Base-by-base conservation (phyloP, 768 basidiomycete species). In the Rhizopogon vulgaris region DNA sequence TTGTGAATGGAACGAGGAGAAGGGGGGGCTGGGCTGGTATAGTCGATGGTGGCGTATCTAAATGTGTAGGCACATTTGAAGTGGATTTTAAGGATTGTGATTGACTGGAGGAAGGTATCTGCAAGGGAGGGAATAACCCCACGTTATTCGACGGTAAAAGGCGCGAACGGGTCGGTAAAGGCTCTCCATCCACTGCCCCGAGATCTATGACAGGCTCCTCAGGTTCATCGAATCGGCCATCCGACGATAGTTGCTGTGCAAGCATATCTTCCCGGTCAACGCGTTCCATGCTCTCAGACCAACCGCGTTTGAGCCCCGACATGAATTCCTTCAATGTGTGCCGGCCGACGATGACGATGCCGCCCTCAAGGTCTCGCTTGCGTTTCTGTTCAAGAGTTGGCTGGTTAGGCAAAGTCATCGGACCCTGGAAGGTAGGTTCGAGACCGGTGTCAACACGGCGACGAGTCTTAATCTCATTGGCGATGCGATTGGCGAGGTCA, bases 281-380 rank as follows among this genome's bases (percentile, higher is more conserved):
- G 47, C 79, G 78, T 42, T 84, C 77, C 30, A 91, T 66, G 1
- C 81, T 74, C 27, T 84, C 83, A 17, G 85, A 82, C 89, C 90
- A 99, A 2, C 96, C 96, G 49, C 79, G 76, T 63, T 78, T 81
- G 38, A 97, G 64, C 3, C 95, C 96, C 50, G 83, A 77, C 81
- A 97, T 82, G 67, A 90, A 98, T 71, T 99, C 96, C 72, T 97
- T 99, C 69, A 95, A 78, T 0, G 91, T 88, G 34, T 89, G 83
- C 46, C 96, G 81, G 3, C 96, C 96, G 28, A 99, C 68, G 52
- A 99, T 73, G 52, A 96, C 77, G 38, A 84, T 77, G 2, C 94
- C 95, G 11, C 94, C 94, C n/a, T 84, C 80, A 8, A 90, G 72
- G 55, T 85, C 83, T 17, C 79, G 77, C 52, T 75, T 67, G 3